A percentile compares a stretch with the other conserved stretches of the same genome.
These are phyloP conservation scores for Mycena pura DNA, from an alignment of 768 basidiomycete species.

Conservation along the genomic window DNA sequence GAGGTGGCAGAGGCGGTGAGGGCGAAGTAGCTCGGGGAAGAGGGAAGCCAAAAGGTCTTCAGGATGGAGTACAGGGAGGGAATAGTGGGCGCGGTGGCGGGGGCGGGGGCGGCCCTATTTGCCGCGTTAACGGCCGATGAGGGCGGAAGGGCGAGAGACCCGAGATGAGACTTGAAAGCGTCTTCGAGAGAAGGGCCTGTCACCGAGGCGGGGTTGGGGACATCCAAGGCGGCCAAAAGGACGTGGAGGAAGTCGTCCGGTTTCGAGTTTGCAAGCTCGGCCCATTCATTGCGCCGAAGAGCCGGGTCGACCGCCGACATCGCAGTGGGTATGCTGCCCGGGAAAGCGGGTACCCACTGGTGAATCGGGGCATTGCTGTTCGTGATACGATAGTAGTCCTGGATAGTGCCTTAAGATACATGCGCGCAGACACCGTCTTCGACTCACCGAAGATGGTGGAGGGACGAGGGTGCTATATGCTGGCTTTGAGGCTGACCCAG, in stretches of 20 bases:
- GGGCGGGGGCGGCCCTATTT: conserved; percentile 11
- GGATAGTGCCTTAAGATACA: neutral
- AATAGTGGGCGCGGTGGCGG: conserved; percentile 48
- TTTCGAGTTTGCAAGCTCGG: conserved; percentile 59
- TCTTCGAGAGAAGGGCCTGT: conserved; percentile 74
- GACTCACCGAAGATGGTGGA: conserved; percentile 3
- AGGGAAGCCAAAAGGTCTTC: conserved; percentile 86
- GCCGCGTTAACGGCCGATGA: conserved; percentile 33
- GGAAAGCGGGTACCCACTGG: conserved; percentile 14
- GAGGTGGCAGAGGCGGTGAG: conserved; percentile 72
- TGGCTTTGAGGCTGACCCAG: conserved; percentile 53
- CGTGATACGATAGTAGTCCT: conserved; percentile 1
- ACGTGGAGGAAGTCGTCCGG: conserved; percentile 63
- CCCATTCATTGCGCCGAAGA: conserved; percentile 69
- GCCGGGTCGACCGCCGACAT: conserved; percentile 60
- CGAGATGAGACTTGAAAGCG: conserved; percentile 79
- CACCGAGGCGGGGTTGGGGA: conserved; percentile 67
- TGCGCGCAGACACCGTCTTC: neutral
- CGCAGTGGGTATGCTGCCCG: conserved; percentile 30
- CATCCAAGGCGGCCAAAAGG: conserved; percentile 62
- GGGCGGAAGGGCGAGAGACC: conserved; percentile 56
- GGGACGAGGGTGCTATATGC: conserved; percentile 3
- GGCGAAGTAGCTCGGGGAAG: conserved; percentile 77
- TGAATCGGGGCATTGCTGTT: neutral
- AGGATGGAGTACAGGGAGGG: conserved; percentile 78